These are phyloP conservation scores for Sporobolomyces phaffii DNA, from an alignment of 768 basidiomycete species.

Conservation along the genomic window DNA sequence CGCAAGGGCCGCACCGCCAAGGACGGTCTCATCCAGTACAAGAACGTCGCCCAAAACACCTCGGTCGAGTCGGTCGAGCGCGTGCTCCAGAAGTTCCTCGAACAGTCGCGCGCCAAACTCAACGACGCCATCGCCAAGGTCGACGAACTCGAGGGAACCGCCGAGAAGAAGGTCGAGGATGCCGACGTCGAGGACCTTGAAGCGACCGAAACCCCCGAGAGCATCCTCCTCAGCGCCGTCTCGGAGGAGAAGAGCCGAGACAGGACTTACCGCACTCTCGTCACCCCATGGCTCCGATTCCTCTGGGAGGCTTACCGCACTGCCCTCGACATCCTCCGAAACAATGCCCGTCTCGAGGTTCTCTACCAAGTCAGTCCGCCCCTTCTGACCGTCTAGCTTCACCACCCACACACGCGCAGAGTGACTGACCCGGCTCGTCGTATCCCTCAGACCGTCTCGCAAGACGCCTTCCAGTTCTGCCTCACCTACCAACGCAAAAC, in stretches of 20 bases:
- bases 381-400: slow-evolving; percentile 77
- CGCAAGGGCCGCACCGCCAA: slow-evolving; percentile 88
- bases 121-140: slow-evolving; percentile 47
- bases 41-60: slow-evolving; percentile 92
- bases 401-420: too few species aligned
- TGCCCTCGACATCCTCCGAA: slow-evolving; percentile 88
- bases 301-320: slow-evolving; percentile 98
- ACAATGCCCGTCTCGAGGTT: slow-evolving; percentile 81
- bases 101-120: slow-evolving; percentile 47
- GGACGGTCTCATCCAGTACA: slow-evolving; percentile 93
- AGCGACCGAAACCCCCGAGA: slow-evolving; percentile 88
- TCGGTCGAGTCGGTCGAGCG: slow-evolving; percentile 84
- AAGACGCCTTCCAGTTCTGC: slow-evolving; percentile 96
- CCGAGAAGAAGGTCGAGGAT: slow-evolving; percentile 34
- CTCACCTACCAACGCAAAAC: slow-evolving; percentile 86
- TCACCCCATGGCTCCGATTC: slow-evolving; percentile 96
- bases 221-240: slow-evolving; percentile 81
- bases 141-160: slow-evolving; percentile 45
- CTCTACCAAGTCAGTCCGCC: slow-evolving; percentile 75
- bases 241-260: slow-evolving; percentile 86
- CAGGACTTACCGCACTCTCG: slow-evolving; percentile 84
- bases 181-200: slow-evolving; percentile 91
- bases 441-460: slow-evolving; percentile 92
- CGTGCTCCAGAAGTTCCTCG: slow-evolving; percentile 79
- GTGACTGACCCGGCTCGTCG: too few species aligned